Evolutionary conservation across 306 rosid species (phyloP).

Genomic region (Comarum palustre): DNA sequence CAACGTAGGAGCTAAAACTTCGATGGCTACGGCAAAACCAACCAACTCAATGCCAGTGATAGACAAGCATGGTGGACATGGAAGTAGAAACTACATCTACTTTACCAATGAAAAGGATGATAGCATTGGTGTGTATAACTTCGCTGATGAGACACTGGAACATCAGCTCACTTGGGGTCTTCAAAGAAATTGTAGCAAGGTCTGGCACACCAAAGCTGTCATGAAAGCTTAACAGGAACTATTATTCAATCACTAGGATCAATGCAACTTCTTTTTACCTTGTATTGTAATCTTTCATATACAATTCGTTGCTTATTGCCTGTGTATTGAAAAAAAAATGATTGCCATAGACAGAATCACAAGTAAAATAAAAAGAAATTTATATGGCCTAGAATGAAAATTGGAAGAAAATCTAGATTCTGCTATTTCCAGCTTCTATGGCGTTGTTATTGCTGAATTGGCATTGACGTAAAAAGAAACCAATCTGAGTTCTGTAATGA

Average conservation of each 20-base stretch:
- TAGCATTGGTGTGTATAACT: no score
- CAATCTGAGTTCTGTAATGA: not conserved
- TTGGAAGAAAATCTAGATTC: not conserved
- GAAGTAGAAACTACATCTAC: not conserved
- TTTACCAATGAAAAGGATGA: no score
- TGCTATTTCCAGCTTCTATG: not conserved
- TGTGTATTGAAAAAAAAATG: no score
- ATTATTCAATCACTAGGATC: not conserved
- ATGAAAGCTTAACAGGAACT: not conserved
- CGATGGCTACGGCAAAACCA: not conserved
- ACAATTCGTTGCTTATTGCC: not conserved
- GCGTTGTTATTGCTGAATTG: not conserved
- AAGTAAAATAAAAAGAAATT: no score
- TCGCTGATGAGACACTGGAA: not conserved
- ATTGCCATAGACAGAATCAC: no score
- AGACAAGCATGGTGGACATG: not conserved
- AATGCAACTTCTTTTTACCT: not conserved
- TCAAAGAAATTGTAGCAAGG: not conserved
- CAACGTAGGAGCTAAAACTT: not conserved
- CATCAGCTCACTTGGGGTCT: not conserved
- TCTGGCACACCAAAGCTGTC: not conserved
- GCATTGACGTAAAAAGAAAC: not conserved
- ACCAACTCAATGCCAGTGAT: no score
- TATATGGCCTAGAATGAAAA: not conserved
- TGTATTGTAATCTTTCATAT: not conserved